A percentile compares a stretch with the other conserved stretches of the same genome.
phyloP scores from a whole-genome alignment of 306 rosid genomes.

The Quercus ilex region DNA sequence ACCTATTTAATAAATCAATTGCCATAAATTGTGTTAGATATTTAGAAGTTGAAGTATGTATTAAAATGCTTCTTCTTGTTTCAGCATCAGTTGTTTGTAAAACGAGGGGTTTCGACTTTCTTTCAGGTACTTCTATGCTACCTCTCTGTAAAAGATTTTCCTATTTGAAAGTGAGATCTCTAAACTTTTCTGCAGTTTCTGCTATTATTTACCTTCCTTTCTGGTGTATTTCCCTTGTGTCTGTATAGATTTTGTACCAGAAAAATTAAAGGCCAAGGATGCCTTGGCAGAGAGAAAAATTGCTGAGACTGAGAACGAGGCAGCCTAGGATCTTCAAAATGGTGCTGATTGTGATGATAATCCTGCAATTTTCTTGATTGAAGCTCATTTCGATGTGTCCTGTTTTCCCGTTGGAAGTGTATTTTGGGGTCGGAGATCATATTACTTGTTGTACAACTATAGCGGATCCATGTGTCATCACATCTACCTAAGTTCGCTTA shows the following conservation, averaged over 20 bases:
- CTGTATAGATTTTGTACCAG: constrained; percentile 76
- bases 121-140: constrained; percentile 56
- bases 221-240: constrained; percentile 12
- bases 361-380: constrained; percentile 3
- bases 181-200: constrained; percentile 11
- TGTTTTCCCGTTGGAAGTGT: constrained; percentile 10
- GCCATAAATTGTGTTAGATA: not conserved
- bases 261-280: constrained; percentile 67
- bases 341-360: constrained; percentile 21
- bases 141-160: constrained; percentile 1
- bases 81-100: constrained; percentile 76
- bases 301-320: constrained; percentile 28
- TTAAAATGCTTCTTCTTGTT: constrained; percentile 27
- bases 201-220: not conserved
- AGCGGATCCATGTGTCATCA: not conserved
- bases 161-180: constrained; percentile 7
- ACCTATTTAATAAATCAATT: not conserved
- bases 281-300: constrained; percentile 65
- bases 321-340: constrained; percentile 26
- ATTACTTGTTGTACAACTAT: not conserved
- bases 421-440: constrained; percentile 7
- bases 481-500: not conserved
- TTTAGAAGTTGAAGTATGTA: not conserved
- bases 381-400: not conserved
- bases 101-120: constrained; percentile 76